Percentiles rank a stretch among this genome's conserved stretches.
These are phyloP conservation scores for Mortierella alpina DNA, from an alignment of 192 early-diverging fungal genomes.

Conservation along the genomic window DNA sequence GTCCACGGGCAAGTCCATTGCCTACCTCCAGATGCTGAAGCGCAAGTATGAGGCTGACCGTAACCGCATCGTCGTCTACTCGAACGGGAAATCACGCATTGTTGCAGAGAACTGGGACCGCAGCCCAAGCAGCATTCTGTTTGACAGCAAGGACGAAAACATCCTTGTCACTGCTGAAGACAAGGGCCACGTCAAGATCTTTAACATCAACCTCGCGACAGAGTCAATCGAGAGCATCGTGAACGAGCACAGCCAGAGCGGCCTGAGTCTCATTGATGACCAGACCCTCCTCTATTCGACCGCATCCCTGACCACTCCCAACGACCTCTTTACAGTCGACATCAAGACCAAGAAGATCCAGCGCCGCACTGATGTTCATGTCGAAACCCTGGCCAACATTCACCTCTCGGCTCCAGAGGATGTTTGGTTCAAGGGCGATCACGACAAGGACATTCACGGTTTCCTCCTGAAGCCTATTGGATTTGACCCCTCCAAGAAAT, in stretches of 20 bases:
- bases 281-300: slow-evolving; percentile 59
- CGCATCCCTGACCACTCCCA: slow-evolving; percentile 58
- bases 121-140: slow-evolving; percentile 67
- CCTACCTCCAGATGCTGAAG: slow-evolving; percentile 79
- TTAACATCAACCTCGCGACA: slow-evolving; percentile 66
- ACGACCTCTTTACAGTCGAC: slow-evolving; percentile 47
- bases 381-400: slow-evolving; percentile 48
- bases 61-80: slow-evolving; percentile 73
- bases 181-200: slow-evolving; percentile 72
- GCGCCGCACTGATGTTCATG: slow-evolving; percentile 61
- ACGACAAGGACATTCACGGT: slow-evolving; percentile 66
- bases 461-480: slow-evolving; percentile 73
- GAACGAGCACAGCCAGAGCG: slow-evolving; percentile 58
- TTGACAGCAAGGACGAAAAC: slow-evolving; percentile 64
- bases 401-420: slow-evolving; percentile 68
- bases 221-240: slow-evolving; percentile 62
- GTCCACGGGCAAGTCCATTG: slow-evolving; percentile 71
- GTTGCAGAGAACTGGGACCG: slow-evolving; percentile 73
- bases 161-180: slow-evolving; percentile 76
- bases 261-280: slow-evolving; percentile 55
- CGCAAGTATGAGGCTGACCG: slow-evolving; percentile 83
- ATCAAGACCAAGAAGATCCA: slow-evolving; percentile 38
- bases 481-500: slow-evolving; percentile 67
- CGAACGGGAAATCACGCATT: slow-evolving; percentile 42
- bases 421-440: slow-evolving; percentile 75